Evolutionary conservation across 257 asterid species (phyloP).

Genomic region (Thymus mandschuricus): DNA sequence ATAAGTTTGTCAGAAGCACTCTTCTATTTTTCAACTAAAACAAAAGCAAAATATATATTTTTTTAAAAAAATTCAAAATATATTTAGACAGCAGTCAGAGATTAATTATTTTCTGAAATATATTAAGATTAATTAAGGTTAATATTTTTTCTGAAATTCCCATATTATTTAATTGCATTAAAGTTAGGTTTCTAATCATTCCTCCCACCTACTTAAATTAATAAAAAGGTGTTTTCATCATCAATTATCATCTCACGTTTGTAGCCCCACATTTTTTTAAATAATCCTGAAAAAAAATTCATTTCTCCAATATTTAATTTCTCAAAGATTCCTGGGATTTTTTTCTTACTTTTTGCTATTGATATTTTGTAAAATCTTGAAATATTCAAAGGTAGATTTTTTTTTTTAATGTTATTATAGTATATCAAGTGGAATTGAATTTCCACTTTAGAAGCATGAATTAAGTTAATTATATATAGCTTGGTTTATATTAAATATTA

Average conservation of each 20-base stretch:
- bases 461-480: background rate
- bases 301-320: slow-evolving; percentile 42
- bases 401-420: background rate
- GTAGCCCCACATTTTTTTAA: slow-evolving; percentile 16
- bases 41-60: background rate
- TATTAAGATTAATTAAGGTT: slow-evolving; percentile 30
- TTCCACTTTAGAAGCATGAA: background rate
- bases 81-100: slow-evolving; percentile 21
- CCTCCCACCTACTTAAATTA: slow-evolving; percentile 55
- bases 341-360: background rate
- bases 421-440: background rate
- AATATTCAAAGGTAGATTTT: background rate
- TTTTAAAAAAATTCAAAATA: background rate
- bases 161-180: slow-evolving; percentile 36
- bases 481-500: background rate
- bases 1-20: slow-evolving; percentile 31
- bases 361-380: background rate
- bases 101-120: too few species aligned
- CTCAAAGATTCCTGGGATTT: slow-evolving; percentile 32
- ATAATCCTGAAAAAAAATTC: slow-evolving; percentile 22
- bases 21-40: slow-evolving; percentile 15
- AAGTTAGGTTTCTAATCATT: slow-evolving; percentile 53
- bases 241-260: slow-evolving; percentile 45
- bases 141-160: slow-evolving; percentile 31
- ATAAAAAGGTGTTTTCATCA: slow-evolving; percentile 39